phyloP scores from a whole-genome alignment of 345 rosid genomes.

The Mercurialis annua region DNA sequence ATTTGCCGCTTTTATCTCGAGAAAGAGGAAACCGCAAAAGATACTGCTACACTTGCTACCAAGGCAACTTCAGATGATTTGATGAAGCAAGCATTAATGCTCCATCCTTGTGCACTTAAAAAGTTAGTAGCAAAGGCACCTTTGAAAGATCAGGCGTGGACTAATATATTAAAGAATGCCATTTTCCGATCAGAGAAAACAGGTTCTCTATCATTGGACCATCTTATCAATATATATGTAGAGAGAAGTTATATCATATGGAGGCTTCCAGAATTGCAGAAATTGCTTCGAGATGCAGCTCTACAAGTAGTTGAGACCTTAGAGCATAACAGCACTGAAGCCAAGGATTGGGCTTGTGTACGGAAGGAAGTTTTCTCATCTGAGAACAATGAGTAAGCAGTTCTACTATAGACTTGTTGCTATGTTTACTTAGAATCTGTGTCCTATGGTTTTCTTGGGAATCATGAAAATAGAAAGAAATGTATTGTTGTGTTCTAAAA shows the following conservation, averaged over 20 bases:
- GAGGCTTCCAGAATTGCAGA: slow-evolving; percentile 90
- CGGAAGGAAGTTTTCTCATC: slow-evolving; percentile 78
- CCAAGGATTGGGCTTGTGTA: slow-evolving; percentile 71
- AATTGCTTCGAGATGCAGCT: slow-evolving; percentile 56
- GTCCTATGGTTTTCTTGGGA: neutral
- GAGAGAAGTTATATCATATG: slow-evolving; percentile 79
- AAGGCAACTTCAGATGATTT: slow-evolving; percentile 63
- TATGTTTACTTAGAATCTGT: neutral
- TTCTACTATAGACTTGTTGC: slow-evolving; percentile 1
- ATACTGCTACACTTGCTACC: slow-evolving; percentile 20
- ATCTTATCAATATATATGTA: slow-evolving; percentile 66
- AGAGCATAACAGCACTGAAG: slow-evolving; percentile 48
- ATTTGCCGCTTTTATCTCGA: slow-evolving; percentile 67
- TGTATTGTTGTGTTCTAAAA: neutral
- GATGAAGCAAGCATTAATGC: slow-evolving; percentile 86
- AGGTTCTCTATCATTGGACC: slow-evolving; percentile 69
- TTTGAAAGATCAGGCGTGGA: slow-evolving; percentile 72
- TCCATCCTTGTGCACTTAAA: slow-evolving; percentile 71
- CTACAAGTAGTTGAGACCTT: slow-evolving; percentile 48
- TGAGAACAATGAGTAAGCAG: slow-evolving; percentile 73
- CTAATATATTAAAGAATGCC: slow-evolving; percentile 54
- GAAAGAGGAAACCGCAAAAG: slow-evolving; percentile 43
- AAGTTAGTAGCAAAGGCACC: slow-evolving; percentile 79
- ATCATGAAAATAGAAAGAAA: slow-evolving; percentile 1
- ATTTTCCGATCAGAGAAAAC: slow-evolving; percentile 61